These are phyloP conservation scores for Xerocomus potaroensis DNA, from an alignment of 768 basidiomycete species.

Conservation along the genomic window DNA sequence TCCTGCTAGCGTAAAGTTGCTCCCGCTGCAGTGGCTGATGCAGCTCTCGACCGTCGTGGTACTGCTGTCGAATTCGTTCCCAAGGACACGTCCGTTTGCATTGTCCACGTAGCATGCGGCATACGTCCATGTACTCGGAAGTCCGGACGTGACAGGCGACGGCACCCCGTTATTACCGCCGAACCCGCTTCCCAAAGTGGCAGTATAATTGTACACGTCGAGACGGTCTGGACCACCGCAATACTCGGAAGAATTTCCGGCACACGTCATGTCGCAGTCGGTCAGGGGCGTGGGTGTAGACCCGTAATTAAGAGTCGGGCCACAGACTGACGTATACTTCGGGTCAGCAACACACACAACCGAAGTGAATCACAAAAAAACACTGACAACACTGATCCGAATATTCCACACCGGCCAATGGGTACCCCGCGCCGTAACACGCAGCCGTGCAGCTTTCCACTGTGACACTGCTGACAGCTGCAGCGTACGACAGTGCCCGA, in stretches of 20 bases:
- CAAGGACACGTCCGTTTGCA: slow-evolving; percentile 58
- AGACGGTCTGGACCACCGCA: slow-evolving; percentile 67
- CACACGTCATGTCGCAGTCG: slow-evolving; percentile 45
- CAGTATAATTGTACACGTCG: slow-evolving; percentile 17
- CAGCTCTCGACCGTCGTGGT: slow-evolving; percentile 60
- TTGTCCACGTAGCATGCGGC: slow-evolving; percentile 72
- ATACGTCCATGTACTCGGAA: slow-evolving; percentile 57
- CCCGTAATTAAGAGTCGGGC: slow-evolving; percentile 12
- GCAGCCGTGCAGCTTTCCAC: slow-evolving; percentile 47
- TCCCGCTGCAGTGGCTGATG: slow-evolving; percentile 49
- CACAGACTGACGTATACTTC: slow-evolving; percentile 32
- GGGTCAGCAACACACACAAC: slow-evolving; percentile 41
- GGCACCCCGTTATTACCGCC: slow-evolving; percentile 28
- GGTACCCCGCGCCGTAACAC: slow-evolving; percentile 40
- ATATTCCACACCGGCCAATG: slow-evolving; percentile 43
- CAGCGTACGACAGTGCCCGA: slow-evolving; percentile 32
- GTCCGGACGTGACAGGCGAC: slow-evolving; percentile 45
- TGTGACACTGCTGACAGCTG: slow-evolving; percentile 39
- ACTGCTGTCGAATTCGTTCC: slow-evolving; percentile 35
- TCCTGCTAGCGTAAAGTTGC: slow-evolving; percentile 64
- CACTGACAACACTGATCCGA: slow-evolving; percentile 47
- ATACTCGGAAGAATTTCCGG: slow-evolving; percentile 42
- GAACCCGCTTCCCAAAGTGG: slow-evolving; percentile 24
- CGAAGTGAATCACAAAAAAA: not conserved
- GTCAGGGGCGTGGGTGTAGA: slow-evolving; percentile 37